These are phyloP conservation scores for Thermothelomyces thermophilus DNA, from an alignment of 2,329 filamentous ascomycete species.

Conservation along the genomic window DNA sequence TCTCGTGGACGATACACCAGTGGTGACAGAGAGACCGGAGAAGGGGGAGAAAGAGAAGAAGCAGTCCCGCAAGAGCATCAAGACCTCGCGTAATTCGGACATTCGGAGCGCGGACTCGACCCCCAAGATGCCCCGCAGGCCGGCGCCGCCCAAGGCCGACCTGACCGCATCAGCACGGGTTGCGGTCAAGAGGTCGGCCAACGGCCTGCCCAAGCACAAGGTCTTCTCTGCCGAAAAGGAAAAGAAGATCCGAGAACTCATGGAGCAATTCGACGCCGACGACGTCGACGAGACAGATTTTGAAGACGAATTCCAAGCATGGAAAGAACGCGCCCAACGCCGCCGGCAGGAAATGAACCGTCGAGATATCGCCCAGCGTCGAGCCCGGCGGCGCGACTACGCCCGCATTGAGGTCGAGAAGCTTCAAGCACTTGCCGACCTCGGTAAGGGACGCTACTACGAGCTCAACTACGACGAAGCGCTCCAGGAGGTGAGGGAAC, in stretches of 20 bases:
- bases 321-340: constrained; percentile 55
- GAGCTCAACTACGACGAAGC: constrained; percentile 73
- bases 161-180: constrained; percentile 38
- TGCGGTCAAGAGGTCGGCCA: constrained; percentile 52
- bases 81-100: constrained; percentile 41
- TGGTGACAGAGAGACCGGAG: constrained; percentile 15
- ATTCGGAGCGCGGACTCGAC: constrained; percentile 43
- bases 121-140: constrained; percentile 44
- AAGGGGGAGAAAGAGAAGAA: constrained; percentile 33
- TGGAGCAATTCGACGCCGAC: constrained; percentile 42
- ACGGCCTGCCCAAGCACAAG: constrained; percentile 49
- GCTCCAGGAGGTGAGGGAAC: constrained; percentile 77
- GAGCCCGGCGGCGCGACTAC: constrained; percentile 55
- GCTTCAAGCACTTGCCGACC: constrained; percentile 60
- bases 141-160: constrained; percentile 44
- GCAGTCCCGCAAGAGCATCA: constrained; percentile 33
- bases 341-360: constrained; percentile 61
- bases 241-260: constrained; percentile 61
- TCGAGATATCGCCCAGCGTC: constrained; percentile 57
- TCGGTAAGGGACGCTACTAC: constrained; percentile 70
- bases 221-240: constrained; percentile 52
- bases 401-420: constrained; percentile 52
- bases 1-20: constrained; percentile 23
- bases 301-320: constrained; percentile 39
- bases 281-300: constrained; percentile 41